Base-by-base conservation (phyloP, 345 rosid genomes). In the Kernera saxatilis region DNA sequence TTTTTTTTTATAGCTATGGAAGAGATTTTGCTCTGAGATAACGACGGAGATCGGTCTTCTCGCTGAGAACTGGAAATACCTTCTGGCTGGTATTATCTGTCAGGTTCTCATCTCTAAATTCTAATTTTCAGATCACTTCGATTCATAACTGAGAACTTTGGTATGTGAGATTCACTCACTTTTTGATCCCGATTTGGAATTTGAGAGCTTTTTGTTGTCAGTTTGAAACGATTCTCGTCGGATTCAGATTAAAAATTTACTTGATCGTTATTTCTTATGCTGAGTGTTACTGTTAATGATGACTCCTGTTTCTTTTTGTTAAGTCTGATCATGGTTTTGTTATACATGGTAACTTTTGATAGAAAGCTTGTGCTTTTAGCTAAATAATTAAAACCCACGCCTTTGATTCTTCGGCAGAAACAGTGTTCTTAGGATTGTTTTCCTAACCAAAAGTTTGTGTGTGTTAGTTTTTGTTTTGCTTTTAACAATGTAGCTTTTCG, bases 11-110 rank as follows among this genome's bases (percentile, higher is more conserved):
- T 78, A 94, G 99, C 81, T 91, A 18, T 94, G 99, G 98, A 94
- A 94, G 84, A 94, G 95, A 83, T 64, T 91, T 67, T 91, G 88
- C 82, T 84, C 96, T 32, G 99, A 94, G 87, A 78, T 78, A 53
- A 73, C 78, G 18, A 82, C 95, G 43, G 99, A 94, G 86, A 78
- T 94, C 82, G 87, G 68, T 64, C 91, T 94, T 44, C 93, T 94
- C 55, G 70, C 82, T 5, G 98, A 89, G 73, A 91, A 87, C 78
- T 94, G 99, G 99, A 89, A 85, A 64, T 87, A 84, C 64, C 83
- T 94, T 72, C 88, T 94, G 15, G 95, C 89, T 26, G 98, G 99
- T 61, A 58, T 94, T 41, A 75, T 89, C 71, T 94, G 66, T 82
- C 99, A 94, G 99, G 99, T 94, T 77, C 49, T 17, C 19, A 21